Evolutionary conservation across 2,329 filamentous ascomycete genomes (phyloP), one percentile per base, ranked within the genome.

Genomic region (Arthrobotrys pseudoclavata): DNA sequence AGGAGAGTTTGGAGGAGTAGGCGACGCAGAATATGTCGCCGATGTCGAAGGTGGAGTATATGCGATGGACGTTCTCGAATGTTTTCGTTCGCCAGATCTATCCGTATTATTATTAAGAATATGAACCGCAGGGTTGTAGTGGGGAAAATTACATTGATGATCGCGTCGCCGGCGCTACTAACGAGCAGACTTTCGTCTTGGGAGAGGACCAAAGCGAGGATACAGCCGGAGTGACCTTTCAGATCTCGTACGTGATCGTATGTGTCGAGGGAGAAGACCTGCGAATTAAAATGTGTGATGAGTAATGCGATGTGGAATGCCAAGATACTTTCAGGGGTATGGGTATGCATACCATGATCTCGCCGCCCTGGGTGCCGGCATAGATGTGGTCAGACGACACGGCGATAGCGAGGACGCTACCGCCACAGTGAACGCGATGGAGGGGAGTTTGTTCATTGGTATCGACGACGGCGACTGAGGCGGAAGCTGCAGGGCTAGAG

Each of bases 1-100:
- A 97, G 80, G 95, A 89, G 81, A 93, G 87, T 80, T 90, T 88
- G 5, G 89, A 85, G 3, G 94, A 97, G 84, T 97, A 97, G 0
- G 91, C 91, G n/a, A 97, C 91, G 81, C 93, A 97, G 83, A 98
- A 98, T 75, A 99, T 90, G 85, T 99, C 96, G 76, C 96, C 96
- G 47, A 97, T 92, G 81, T 98, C 96, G 84, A 97, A 95, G 60
- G 91, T 91, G 79, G 94, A 96, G 86, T 97, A 97, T 79, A 98
- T 92, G 79, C 96, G 93, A 85, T 94, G 96, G 0, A 96, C 87
- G 29, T 92, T 90, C 69, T 88, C 88, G 83, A 97, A 90, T 4
- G 89, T 91, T 50, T 86, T 87, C 1, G 94, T 92, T 81, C 90
- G 91, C 96, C 96, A 99, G 48, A 97, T 86, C 87, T 88, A 76